Conservation (phyloP, 345 rosid genomes). For the Populus deltoides region DNA sequence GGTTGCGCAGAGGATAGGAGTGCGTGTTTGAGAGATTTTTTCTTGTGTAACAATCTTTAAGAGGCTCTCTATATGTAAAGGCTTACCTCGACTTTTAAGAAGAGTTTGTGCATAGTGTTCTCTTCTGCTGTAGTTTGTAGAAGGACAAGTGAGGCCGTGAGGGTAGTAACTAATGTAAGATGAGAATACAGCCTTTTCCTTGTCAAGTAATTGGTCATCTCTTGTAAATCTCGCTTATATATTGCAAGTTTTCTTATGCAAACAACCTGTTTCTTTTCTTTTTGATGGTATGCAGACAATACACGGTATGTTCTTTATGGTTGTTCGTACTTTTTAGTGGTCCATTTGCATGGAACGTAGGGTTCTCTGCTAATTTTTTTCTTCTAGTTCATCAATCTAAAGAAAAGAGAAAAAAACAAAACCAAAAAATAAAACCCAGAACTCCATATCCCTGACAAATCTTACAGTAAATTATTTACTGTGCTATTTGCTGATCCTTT, state of each 20-base stretch:
- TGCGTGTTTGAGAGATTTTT: constrained; percentile 39
- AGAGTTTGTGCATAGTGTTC: background rate
- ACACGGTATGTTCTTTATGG: background rate
- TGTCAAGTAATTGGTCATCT: background rate
- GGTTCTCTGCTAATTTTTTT: too few relatives aligned
- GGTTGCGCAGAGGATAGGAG: constrained; percentile 83
- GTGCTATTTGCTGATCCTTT: too few relatives aligned
- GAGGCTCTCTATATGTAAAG: constrained; percentile 20
- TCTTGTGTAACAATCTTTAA: background rate
- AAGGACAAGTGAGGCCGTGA: background rate
- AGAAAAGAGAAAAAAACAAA: too few relatives aligned
- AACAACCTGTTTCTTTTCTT: background rate
- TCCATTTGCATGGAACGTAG: background rate
- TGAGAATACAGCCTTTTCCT: background rate
- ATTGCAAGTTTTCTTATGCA: background rate
- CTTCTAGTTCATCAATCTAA: too few relatives aligned
- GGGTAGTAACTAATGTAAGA: background rate
- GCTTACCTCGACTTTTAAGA: background rate
- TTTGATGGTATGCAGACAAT: background rate
- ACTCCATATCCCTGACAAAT: too few relatives aligned
- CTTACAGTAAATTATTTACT: too few relatives aligned
- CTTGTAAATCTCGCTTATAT: background rate
- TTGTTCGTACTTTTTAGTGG: background rate
- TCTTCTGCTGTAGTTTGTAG: background rate
- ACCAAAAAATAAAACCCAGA: too few relatives aligned